Conservation (phyloP, 805 yeast genomes). For the Myxozyma monticola region DNA sequence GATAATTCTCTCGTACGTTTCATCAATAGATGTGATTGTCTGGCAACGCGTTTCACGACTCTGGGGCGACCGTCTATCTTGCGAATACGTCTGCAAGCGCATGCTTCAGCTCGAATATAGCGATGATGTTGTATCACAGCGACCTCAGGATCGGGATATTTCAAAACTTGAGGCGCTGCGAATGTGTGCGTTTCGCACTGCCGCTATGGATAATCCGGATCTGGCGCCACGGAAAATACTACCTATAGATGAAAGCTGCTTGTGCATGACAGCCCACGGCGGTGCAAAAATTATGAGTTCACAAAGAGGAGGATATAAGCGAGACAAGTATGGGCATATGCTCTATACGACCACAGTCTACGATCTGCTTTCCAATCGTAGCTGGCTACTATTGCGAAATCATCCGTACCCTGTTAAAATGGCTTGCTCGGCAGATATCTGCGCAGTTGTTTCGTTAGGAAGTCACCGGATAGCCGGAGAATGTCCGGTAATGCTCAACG, state of each 20-base stretch:
- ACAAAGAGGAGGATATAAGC: too few relatives aligned
- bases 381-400: slow-evolving; percentile 27
- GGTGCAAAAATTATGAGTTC: too few relatives aligned
- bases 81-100: slow-evolving; percentile 19
- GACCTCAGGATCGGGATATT: slow-evolving; percentile 23
- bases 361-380: slow-evolving; percentile 25
- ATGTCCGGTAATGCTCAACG: slow-evolving; percentile 28
- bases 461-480: slow-evolving; percentile 18
- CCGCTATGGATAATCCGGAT: slow-evolving; percentile 28
- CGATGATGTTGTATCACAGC: slow-evolving; percentile 24
- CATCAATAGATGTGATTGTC: too few relatives aligned
- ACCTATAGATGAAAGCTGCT: slow-evolving; percentile 29
- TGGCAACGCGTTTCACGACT: too few relatives aligned
- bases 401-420: slow-evolving; percentile 30
- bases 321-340: slow-evolving; percentile 26
- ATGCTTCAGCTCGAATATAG: slow-evolving; percentile 18
- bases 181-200: slow-evolving; percentile 21
- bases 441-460: slow-evolving; percentile 30
- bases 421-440: slow-evolving; percentile 26
- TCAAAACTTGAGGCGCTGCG: slow-evolving; percentile 24
- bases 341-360: slow-evolving; percentile 23
- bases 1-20: too few relatives aligned
- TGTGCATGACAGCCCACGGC: too few relatives aligned
- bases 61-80: too few relatives aligned
- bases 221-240: slow-evolving; percentile 22